Evolutionary conservation across 2,329 filamentous ascomycete genomes (phyloP), one percentile per base, ranked within the genome.

Genomic region (Pyrenochaeta sp.): DNA sequence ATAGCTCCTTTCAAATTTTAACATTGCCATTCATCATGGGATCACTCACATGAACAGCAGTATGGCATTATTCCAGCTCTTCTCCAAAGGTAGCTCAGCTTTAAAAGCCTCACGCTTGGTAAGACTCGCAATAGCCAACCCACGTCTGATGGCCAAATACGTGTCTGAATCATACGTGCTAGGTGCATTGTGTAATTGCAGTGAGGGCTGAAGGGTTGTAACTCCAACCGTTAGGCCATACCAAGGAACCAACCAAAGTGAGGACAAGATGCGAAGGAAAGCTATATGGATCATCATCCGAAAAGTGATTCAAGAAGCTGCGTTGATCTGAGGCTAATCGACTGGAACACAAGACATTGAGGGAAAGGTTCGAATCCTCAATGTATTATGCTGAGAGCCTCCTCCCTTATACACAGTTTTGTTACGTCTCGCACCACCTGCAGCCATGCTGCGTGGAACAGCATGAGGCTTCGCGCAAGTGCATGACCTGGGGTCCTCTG

Each of bases 11-110:
- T 15, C 15, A 15, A n/a, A 5, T 13, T 15, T 24, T 12, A 28
- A 28, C 19, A 27, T 19, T 45, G 2, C 32, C 19, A n/a, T 34
- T 12, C 3, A 12, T 3, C 10, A 9, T 36, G 10, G 3, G 12
- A n/a, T 2, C 12, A 55, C 74, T 65, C 50, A 75, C 73, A 67
- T 66, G 22, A 64, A 77, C 43, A 80, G 74, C 22, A 83, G 64
- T 0, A 69, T 69, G 0, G 79, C 77, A 22, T 72, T 75, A 32
- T 73, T 67, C 76, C 79, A 82, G 51, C 77, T 80, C 50, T 71
- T 76, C 50, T 78, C 75, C 19, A 83, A 62, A n/a, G 64, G 44
- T 39, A 44, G 45, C 36, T 56, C 57, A 59, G 45, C 58, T 39
- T 59, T 66, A 19, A 58, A 60, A 7, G 54, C 47, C 37, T 67